phyloP scores from a whole-genome alignment of 129 eudicot genomes.

The Centrapalus pauciflorus region DNA sequence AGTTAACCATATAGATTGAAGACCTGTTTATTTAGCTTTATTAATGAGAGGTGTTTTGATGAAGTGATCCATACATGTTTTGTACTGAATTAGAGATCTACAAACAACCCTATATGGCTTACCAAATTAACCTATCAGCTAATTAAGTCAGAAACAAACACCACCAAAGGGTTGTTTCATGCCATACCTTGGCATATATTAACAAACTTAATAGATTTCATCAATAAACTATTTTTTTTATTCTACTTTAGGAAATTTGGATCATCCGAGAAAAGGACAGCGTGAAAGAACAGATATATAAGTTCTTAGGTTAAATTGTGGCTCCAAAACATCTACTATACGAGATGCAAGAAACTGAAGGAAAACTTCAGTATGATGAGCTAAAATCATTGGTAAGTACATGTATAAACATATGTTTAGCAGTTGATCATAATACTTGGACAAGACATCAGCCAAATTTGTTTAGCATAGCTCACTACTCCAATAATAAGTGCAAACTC shows the following conservation, averaged over 20 bases:
- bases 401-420: not conserved
- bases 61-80: too few species aligned
- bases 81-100: too few species aligned
- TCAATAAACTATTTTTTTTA: not conserved
- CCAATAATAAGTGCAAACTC: not conserved
- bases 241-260: not conserved
- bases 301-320: not conserved
- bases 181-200: not conserved
- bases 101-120: too few species aligned
- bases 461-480: not conserved
- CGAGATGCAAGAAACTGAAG: not conserved
- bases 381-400: not conserved
- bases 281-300: not conserved
- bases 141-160: too few species aligned
- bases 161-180: not conserved
- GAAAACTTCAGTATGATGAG: not conserved
- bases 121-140: too few species aligned
- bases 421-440: too few species aligned
- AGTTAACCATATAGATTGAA: not conserved
- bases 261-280: not conserved
- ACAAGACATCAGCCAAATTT: conserved; percentile 5
- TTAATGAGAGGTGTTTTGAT: too few species aligned
- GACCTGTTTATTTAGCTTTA: too few species aligned
- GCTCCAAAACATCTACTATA: not conserved
- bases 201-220: not conserved